Evolutionary conservation across 495 filamentous ascomycete species (phyloP).

Genomic region (Penicillium bovifimosum): DNA sequence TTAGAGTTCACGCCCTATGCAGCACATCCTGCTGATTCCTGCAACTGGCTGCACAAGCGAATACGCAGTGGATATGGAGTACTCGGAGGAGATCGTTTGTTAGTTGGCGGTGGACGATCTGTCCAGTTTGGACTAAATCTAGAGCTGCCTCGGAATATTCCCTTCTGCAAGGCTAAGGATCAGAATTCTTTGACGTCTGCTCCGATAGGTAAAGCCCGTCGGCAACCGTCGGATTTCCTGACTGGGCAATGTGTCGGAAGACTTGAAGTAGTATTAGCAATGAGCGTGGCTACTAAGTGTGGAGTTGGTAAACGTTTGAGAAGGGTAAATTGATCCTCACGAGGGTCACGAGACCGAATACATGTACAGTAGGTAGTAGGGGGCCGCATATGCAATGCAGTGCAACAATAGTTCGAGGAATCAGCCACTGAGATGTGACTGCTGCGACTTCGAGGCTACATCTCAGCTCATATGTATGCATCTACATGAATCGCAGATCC

Average conservation of each 20-base stretch:
- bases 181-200: not conserved
- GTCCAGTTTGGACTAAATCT: not conserved
- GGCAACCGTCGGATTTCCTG: conserved; percentile 2
- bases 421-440: not conserved
- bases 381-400: conserved; percentile 1
- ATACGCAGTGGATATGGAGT: not conserved
- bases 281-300: not conserved
- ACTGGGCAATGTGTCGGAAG: not conserved
- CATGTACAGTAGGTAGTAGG: not conserved
- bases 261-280: not conserved
- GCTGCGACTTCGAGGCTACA: not conserved
- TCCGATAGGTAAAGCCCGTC: not conserved
- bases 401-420: not conserved
- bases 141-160: not conserved
- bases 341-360: too few species aligned
- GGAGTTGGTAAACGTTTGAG: not conserved
- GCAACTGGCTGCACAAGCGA: too few species aligned
- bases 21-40: too few species aligned
- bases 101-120: not conserved
- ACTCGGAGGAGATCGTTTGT: not conserved
- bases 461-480: not conserved
- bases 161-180: not conserved
- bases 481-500: not conserved
- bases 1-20: conserved; percentile 2
- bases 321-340: not conserved